Evolutionary conservation across 2,329 filamentous ascomycete genomes (phyloP), one percentile per base, ranked within the genome.

Genomic region (Cordyceps fumosorosea): DNA sequence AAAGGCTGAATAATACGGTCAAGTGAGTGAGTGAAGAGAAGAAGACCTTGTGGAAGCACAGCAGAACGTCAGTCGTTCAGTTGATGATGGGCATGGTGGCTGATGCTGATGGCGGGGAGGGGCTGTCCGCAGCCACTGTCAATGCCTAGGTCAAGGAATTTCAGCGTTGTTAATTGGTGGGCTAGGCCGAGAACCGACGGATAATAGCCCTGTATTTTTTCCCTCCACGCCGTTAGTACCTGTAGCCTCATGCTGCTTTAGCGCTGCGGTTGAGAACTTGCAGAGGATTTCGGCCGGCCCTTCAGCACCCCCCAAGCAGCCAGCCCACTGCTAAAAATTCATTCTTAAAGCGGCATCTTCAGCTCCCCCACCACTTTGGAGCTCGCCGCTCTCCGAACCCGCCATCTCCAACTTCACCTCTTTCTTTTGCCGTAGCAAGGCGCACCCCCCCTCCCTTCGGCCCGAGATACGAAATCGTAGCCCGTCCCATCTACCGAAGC

Each of bases 341-440:
- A n/a, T n/a, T n/a, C n/a, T n/a, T n/a, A 60, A 60, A 45, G 56
- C 56, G 18, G 56, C 56, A 22, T 10, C 16, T n/a, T 45, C 50
- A 47, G 42, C 54, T 18, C 26, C 26, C 45, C 29, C 34, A 24
- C 26, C 14, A 11, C 24, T 29, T 42, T 72, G 72, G 72, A 74
- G 69, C 71, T 72, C 72, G 72, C 69, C 72, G 72, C 58, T 52
- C 68, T 69, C 72, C 72, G 69, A 64, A 32, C 34, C 45, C 32
- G 47, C 53, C 20, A 37, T 37, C 59, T 22, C 42, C 34, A 58
- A 51, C 51, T 45, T 52, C 20, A 37, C 55, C 51, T 40, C 29
- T 62, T 37, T 16, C 22, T 20, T 50, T 60, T 62, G 59, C 53
- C 60, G 60, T 20, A n/a, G 42, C 60, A 45, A 62, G 45, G 53